A percentile compares a stretch with the other conserved stretches of the same genome.
phyloP scores from a whole-genome alignment of 1,139 yeast genomes.

The Nakaseomyces uthaithaninus region DNA sequence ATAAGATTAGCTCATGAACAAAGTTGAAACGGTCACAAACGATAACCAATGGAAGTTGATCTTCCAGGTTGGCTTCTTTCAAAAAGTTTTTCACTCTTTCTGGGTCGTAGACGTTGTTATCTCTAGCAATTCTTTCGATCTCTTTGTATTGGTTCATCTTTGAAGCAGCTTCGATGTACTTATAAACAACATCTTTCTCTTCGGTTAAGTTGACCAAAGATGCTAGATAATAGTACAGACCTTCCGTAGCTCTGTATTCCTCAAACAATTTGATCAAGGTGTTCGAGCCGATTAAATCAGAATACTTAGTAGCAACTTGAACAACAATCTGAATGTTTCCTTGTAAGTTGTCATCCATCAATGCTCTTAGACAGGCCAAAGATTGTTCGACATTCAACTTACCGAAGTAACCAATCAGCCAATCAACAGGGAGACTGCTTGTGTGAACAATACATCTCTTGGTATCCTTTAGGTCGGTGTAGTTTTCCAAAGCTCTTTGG shows the following conservation, averaged over 20 bases:
- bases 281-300: constrained; percentile 84
- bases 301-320: constrained; percentile 93
- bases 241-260: constrained; percentile 86
- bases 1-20: constrained; percentile 87
- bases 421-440: constrained; percentile 76
- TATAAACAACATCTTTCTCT: constrained; percentile 91
- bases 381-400: constrained; percentile 92
- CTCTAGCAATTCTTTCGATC: constrained; percentile 91
- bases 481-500: constrained; percentile 94
- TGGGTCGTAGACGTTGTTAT: constrained; percentile 88
- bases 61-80: constrained; percentile 88
- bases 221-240: constrained; percentile 86
- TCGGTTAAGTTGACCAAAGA: constrained; percentile 89
- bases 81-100: constrained; percentile 95
- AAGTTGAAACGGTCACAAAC: constrained; percentile 90
- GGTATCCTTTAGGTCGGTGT: constrained; percentile 88
- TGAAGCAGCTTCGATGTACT: constrained; percentile 92
- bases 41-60: constrained; percentile 91
- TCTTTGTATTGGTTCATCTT: constrained; percentile 84
- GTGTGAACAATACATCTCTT: constrained; percentile 92
- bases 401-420: constrained; percentile 91
- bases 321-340: constrained; percentile 89
- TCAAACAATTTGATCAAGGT: constrained; percentile 84
- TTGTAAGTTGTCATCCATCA: constrained; percentile 71
- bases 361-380: constrained; percentile 76